Evolutionary conservation across 2,329 filamentous ascomycete genomes (phyloP).

Genomic region (Waltergamsia citrina): DNA sequence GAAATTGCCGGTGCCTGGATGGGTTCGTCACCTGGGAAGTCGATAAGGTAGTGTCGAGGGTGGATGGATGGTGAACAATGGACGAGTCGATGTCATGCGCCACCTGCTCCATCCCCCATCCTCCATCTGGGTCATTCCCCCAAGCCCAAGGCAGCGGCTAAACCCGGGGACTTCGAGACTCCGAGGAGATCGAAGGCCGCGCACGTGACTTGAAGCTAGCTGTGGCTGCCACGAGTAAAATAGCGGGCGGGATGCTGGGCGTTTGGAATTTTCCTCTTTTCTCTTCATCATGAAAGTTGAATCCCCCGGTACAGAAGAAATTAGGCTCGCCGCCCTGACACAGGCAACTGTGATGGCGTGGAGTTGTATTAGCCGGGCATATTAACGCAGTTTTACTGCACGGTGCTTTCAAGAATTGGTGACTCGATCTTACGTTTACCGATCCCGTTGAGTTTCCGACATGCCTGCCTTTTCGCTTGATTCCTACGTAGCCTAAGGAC

Average conservation of each 20-base stretch:
- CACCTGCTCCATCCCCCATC: background rate
- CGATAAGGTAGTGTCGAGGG: background rate
- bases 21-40: no score
- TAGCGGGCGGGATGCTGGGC: no score
- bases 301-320: constrained; percentile 44
- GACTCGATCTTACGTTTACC: constrained; percentile 44
- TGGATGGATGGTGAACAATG: background rate
- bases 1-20: no score
- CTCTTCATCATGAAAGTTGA: constrained; percentile 42
- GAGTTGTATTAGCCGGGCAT: constrained; percentile 51
- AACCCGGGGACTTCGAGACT: constrained; percentile 2
- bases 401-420: constrained; percentile 58
- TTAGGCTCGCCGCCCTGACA: constrained; percentile 38
- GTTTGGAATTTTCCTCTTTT: constrained; percentile 12
- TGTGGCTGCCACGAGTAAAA: no score
- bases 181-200: no score
- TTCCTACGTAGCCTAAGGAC: no score
- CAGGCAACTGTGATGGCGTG: constrained; percentile 23
- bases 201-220: background rate
- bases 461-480: constrained; percentile 17
- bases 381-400: constrained; percentile 30
- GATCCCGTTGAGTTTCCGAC: constrained; percentile 58
- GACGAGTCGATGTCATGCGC: constrained; percentile 2
- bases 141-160: constrained; percentile 2
- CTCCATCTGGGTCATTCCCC: no score